These are phyloP conservation scores for Sugiyamaella lignohabitans DNA, from an alignment of 805 yeast genomes.

Conservation along the genomic window DNA sequence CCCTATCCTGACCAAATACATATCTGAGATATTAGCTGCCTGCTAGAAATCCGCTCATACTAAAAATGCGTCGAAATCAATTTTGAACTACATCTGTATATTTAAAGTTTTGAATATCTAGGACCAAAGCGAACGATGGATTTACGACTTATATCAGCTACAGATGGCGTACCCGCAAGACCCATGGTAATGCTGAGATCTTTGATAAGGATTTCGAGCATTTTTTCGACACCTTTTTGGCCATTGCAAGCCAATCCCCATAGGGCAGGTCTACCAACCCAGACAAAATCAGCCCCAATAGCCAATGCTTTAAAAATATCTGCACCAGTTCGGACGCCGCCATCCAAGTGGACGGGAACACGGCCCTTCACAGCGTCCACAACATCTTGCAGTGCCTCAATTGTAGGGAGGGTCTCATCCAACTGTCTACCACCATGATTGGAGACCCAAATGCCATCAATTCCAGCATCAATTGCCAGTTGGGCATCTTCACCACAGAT, in stretches of 20 bases:
- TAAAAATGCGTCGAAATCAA: no score
- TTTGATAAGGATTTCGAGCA: slow-evolving; percentile 19
- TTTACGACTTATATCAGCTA: slow-evolving; percentile 13
- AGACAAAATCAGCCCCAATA: slow-evolving; percentile 60
- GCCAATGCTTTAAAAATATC: slow-evolving; percentile 62
- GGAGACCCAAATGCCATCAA: slow-evolving; percentile 58
- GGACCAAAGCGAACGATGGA: slow-evolving; percentile 18
- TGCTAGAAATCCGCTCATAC: no score
- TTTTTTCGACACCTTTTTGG: slow-evolving; percentile 50
- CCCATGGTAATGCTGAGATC: slow-evolving; percentile 23
- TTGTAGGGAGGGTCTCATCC: slow-evolving; percentile 54
- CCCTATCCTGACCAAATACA: no score
- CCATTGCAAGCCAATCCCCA: slow-evolving; percentile 65
- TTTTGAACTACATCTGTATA: not conserved
- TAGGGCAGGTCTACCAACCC: slow-evolving; percentile 60
- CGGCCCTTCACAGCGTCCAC: slow-evolving; percentile 34
- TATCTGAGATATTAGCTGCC: no score
- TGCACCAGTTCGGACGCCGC: slow-evolving; percentile 62
- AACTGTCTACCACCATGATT: slow-evolving; percentile 74
- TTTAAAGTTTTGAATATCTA: slow-evolving; percentile 2
- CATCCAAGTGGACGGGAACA: slow-evolving; percentile 56
- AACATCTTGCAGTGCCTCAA: slow-evolving; percentile 58
- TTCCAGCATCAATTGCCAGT: slow-evolving; percentile 52
- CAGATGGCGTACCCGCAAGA: slow-evolving; percentile 20
- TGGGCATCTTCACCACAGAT: slow-evolving; percentile 60